A percentile compares a stretch with the other conserved stretches of the same genome.
Conservation (phyloP, 352 stramenopile species). For the Thraustochytrium aureum region DNA sequence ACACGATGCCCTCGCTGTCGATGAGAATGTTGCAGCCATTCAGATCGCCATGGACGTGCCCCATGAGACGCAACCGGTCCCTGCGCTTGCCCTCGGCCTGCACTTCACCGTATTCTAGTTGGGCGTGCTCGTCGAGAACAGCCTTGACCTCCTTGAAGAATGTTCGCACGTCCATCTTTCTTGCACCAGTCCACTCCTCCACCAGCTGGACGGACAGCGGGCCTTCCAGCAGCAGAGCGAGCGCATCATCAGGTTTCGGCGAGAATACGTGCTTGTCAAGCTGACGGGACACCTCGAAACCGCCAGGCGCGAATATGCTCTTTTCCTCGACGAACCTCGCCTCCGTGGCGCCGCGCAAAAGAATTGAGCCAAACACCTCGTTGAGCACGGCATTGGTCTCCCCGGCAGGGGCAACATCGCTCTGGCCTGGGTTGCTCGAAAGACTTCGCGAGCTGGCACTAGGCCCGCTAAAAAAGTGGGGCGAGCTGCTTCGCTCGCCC, state of each 20-base stretch:
- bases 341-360: neutral
- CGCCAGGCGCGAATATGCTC: neutral
- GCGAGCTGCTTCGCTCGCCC: neutral
- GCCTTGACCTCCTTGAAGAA: neutral
- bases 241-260: neutral
- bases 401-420: neutral
- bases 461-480: neutral
- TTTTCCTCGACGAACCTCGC: neutral
- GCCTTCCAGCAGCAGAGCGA: neutral
- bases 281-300: neutral
- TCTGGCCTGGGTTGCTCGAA: neutral
- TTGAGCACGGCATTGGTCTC: conserved; percentile 33
- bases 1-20: conserved; percentile 42
- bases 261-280: neutral
- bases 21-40: conserved; percentile 50
- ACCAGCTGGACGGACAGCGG: neutral
- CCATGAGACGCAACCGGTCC: neutral
- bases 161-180: too few relatives aligned
- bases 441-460: neutral
- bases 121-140: neutral
- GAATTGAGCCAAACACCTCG: conserved; percentile 37
- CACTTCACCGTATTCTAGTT: neutral
- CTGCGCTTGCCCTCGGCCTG: neutral
- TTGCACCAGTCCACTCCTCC: neutral
- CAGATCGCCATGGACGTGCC: conserved; percentile 35